Conservation (phyloP, 73 alveolate species). For the Paramecium tetraurelia region DNA sequence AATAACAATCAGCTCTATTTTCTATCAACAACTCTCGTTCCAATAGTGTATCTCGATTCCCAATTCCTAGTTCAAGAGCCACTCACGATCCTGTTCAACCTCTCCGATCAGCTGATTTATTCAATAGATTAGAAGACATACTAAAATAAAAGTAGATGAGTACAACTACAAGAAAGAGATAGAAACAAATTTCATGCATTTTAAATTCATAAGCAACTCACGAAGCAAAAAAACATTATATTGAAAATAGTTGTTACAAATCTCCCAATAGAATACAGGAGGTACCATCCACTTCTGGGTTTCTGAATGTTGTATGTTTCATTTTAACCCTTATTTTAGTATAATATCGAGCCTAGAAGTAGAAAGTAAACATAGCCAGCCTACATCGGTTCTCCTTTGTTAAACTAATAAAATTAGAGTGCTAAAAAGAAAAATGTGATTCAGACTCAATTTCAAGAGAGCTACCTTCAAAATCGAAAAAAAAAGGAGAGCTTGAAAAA, state of each 20-base stretch:
- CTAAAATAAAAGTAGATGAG: background rate
- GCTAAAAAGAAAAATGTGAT: background rate
- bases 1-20: background rate
- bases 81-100: constrained; percentile 24
- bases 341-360: background rate
- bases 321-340: background rate
- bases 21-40: constrained; percentile 36
- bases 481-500: constrained; percentile 1
- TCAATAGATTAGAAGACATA: constrained; percentile 34
- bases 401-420: background rate
- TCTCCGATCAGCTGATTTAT: constrained; percentile 4
- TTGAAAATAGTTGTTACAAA: background rate
- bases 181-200: background rate
- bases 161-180: background rate
- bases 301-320: constrained; percentile 22
- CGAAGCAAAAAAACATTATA: background rate
- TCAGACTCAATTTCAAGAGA: background rate
- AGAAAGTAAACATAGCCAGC: background rate
- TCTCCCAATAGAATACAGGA: background rate
- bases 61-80: background rate
- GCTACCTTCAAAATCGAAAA: background rate
- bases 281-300: background rate
- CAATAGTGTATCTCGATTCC: constrained; percentile 21
- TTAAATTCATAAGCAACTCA: background rate
- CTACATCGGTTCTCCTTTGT: background rate